phyloP scores from a whole-genome alignment of 1,284 basidiomycete species.

The Tremellales sp. region DNA sequence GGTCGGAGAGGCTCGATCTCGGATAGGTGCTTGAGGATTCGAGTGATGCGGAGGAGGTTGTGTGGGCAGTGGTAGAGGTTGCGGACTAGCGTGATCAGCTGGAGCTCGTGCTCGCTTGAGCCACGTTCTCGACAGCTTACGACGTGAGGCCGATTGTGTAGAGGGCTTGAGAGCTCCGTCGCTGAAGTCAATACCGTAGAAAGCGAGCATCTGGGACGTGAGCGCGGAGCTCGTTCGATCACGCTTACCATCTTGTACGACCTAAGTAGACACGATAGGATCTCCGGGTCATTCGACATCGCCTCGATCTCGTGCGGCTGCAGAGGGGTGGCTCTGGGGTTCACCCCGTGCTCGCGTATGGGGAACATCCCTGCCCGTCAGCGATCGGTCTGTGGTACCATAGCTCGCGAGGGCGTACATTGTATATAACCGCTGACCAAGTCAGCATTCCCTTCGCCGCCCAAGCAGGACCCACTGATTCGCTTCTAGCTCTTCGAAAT shows the following conservation, averaged over 20 bases:
- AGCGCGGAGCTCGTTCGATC: background rate
- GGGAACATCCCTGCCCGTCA: conserved; percentile 27
- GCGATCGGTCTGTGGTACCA: background rate
- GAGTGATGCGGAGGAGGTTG: conserved; percentile 71
- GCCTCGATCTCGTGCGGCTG: conserved; percentile 60
- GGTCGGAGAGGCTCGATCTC: conserved; percentile 50
- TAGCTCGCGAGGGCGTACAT: conserved; percentile 15
- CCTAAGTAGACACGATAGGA: conserved; percentile 55
- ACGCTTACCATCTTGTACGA: conserved; percentile 55
- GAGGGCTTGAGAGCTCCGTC: conserved; percentile 13
- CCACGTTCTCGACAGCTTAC: conserved; percentile 13
- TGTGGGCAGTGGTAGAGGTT: conserved; percentile 63
- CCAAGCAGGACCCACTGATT: conserved; percentile 52
- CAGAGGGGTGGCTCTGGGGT: conserved; percentile 62
- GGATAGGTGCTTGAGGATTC: conserved; percentile 69
- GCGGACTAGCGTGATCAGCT: conserved; percentile 21
- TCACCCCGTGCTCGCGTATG: conserved; percentile 51
- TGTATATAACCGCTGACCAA: conserved; percentile 26
- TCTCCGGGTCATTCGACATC: conserved; percentile 56
- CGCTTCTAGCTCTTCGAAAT: conserved; percentile 61
- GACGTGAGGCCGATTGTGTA: conserved; percentile 12
- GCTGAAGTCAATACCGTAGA: conserved; percentile 34
- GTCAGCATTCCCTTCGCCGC: conserved; percentile 1
- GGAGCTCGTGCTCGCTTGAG: background rate
- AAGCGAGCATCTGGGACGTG: conserved; percentile 24